Conservation (phyloP, 257 asterid species). For the Lithospermum erythrorhizon region DNA sequence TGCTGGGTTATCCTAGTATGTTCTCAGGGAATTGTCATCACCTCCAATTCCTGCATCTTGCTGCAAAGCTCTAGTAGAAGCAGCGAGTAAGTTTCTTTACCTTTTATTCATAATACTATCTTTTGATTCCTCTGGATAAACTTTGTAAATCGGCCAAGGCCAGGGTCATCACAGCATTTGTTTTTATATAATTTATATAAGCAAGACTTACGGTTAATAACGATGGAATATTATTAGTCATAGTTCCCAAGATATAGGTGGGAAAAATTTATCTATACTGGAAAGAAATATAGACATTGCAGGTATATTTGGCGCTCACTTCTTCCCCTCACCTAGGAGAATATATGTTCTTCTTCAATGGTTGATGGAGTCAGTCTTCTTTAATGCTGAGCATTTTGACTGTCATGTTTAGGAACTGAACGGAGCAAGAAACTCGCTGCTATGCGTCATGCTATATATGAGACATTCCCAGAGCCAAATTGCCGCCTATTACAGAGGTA, state of each 20-base stretch:
- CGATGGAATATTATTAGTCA: too few species aligned
- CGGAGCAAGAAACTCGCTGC: slow-evolving; percentile 66
- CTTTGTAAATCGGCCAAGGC: not conserved
- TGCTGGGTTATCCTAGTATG: slow-evolving; percentile 39
- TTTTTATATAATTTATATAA: too few species aligned
- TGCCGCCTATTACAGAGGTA: slow-evolving; percentile 91
- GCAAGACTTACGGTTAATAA: too few species aligned
- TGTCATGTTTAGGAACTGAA: slow-evolving; percentile 60
- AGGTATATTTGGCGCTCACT: too few species aligned
- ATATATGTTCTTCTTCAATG: too few species aligned
- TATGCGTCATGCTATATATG: slow-evolving; percentile 88
- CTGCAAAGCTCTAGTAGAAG: slow-evolving; percentile 97
- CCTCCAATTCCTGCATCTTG: slow-evolving; percentile 99
- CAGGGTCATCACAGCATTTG: too few species aligned
- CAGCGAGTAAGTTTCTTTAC: slow-evolving; percentile 50
- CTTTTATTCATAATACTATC: not conserved
- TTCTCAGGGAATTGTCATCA: slow-evolving; percentile 94
- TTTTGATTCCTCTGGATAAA: not conserved
- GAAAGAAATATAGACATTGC: too few species aligned
- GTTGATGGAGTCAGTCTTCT: not conserved
- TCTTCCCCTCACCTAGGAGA: too few species aligned
- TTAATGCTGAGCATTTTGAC: slow-evolving; percentile 8
- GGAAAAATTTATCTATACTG: too few species aligned
- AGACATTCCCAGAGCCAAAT: slow-evolving; percentile 99
- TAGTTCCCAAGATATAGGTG: too few species aligned